Conservation (phyloP, 2,329 filamentous ascomycete genomes). For the Thielaviopsis punctulata region DNA sequence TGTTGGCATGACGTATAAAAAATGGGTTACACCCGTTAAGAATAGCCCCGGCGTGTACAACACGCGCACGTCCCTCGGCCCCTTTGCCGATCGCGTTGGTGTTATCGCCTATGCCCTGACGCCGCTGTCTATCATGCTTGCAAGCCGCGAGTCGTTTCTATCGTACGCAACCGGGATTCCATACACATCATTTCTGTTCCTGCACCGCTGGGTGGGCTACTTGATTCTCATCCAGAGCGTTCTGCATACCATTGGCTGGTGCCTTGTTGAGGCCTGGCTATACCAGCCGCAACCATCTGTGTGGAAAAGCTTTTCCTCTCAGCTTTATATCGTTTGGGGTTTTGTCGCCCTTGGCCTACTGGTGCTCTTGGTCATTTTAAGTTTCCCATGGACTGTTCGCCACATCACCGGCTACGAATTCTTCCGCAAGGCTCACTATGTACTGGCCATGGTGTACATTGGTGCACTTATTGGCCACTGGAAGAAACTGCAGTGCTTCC, state of each 20-base stretch:
- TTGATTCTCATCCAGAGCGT: constrained; percentile 51
- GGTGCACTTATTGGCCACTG: constrained; percentile 64
- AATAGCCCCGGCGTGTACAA: constrained; percentile 37
- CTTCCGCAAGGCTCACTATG: constrained; percentile 58
- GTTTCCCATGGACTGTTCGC: constrained; percentile 38
- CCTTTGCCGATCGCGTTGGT: constrained; percentile 52
- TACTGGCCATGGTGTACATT: constrained; percentile 57
- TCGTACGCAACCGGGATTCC: constrained; percentile 55
- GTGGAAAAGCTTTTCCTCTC: constrained; percentile 37
- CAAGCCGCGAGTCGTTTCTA: constrained; percentile 52
- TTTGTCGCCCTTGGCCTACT: constrained; percentile 50
- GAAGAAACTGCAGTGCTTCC: constrained; percentile 48
- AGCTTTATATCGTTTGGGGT: constrained; percentile 59
- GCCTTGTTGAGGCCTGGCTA: constrained; percentile 43
- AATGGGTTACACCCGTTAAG: constrained; percentile 53
- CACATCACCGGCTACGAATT: constrained; percentile 54
- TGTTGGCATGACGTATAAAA: constrained; percentile 49
- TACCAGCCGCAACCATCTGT: constrained; percentile 55
- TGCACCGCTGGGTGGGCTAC: constrained; percentile 61
- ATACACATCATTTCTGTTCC: constrained; percentile 61
- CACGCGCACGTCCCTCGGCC: constrained; percentile 47
- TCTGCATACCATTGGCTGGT: constrained; percentile 57
- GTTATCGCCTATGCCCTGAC: constrained; percentile 58
- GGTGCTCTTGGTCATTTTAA: constrained; percentile 41
- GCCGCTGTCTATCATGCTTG: constrained; percentile 49